phyloP scores from a whole-genome alignment of 345 rosid species.

The Pistacia atlantica region DNA sequence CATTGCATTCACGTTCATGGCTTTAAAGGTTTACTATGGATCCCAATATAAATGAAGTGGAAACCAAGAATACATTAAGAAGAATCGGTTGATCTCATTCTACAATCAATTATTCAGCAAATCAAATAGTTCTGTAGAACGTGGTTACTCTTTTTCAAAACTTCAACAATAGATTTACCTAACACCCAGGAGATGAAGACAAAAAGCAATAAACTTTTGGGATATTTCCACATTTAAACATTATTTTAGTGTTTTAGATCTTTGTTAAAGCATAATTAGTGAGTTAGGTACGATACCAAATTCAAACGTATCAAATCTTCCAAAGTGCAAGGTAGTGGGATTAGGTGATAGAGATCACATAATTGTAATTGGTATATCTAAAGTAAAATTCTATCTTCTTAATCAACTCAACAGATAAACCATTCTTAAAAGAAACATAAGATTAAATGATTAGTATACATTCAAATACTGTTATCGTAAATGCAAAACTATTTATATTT shows the following conservation, averaged over 20 bases:
- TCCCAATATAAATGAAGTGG: too few species aligned
- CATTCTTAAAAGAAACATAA: too few species aligned
- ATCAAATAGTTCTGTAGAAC: neutral
- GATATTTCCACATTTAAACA: neutral
- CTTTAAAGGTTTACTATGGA: too few species aligned
- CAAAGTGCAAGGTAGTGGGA: neutral
- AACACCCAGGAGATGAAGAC: neutral
- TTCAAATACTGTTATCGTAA: neutral
- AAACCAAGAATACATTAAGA: too few species aligned
- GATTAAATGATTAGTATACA: neutral
- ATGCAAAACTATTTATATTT: too few species aligned
- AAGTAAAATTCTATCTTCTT: neutral
- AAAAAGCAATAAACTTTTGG: neutral
- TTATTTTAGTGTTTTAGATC: neutral
- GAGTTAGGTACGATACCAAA: constrained; percentile 28
- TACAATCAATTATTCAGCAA: too few species aligned
- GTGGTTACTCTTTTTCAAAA: neutral
- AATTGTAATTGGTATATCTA: too few species aligned
- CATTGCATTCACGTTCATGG: too few species aligned
- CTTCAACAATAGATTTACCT: neutral
- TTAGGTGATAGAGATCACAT: neutral
- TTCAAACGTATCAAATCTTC: constrained; percentile 7
- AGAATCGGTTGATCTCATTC: too few species aligned
- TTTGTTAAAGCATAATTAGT: constrained; percentile 10
- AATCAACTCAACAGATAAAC: too few species aligned